Evolutionary conservation across 441 rosid genomes (phyloP).

Genomic region (Erodium moschatum): DNA sequence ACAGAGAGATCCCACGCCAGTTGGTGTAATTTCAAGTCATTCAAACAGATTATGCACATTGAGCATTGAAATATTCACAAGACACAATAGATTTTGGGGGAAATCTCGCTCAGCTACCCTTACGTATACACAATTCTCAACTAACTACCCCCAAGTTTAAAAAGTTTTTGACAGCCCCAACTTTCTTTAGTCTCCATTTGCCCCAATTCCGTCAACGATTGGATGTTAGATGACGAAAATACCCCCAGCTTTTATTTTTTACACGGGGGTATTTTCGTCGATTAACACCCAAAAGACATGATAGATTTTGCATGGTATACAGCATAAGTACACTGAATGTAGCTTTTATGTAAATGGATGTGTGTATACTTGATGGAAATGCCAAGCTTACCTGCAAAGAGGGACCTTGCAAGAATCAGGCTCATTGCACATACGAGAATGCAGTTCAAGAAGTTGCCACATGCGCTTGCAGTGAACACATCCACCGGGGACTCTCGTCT

Average conservation of each 20-base stretch:
- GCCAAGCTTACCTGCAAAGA: constrained; percentile 53
- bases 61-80: neutral
- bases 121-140: too few species aligned
- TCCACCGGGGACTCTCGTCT: constrained; percentile 58
- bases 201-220: too few species aligned
- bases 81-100: too few species aligned
- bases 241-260: too few species aligned
- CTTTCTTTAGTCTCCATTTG: too few species aligned
- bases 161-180: too few species aligned
- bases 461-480: constrained; percentile 67
- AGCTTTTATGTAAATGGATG: neutral
- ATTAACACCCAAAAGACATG: too few species aligned
- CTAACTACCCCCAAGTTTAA: too few species aligned
- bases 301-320: neutral
- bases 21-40: neutral
- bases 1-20: too few species aligned
- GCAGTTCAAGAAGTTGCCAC: constrained; percentile 90
- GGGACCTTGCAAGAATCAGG: constrained; percentile 75
- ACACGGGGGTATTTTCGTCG: too few species aligned
- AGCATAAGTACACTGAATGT: neutral
- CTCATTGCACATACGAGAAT: constrained; percentile 62
- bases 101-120: too few species aligned
- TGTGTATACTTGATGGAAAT: neutral
- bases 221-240: too few species aligned
- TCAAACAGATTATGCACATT: neutral